phyloP scores from a whole-genome alignment of 345 rosid genomes.

The Gossypium turneri region DNA sequence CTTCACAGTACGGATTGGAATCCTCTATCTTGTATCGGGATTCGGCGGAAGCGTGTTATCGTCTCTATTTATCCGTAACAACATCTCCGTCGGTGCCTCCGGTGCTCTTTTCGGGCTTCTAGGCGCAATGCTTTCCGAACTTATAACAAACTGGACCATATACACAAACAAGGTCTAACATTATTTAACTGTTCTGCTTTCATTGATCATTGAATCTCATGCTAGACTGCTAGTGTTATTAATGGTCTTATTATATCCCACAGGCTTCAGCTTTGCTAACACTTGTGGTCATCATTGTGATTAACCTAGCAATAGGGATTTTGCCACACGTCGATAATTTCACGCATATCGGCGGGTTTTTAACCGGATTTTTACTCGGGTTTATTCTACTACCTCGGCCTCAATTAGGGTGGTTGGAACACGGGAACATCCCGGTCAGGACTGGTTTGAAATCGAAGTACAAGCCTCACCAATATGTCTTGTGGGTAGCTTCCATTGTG shows the following conservation, averaged over 20 bases:
- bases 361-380: conserved; percentile 83
- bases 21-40: conserved; percentile 63
- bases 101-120: conserved; percentile 97
- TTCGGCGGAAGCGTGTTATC: conserved; percentile 81
- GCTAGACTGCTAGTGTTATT: neutral
- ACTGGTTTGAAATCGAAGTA: conserved; percentile 53
- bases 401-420: conserved; percentile 65
- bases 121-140: conserved; percentile 93
- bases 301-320: conserved; percentile 76
- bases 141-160: conserved; percentile 82
- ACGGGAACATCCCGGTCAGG: conserved; percentile 38
- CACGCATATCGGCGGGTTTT: conserved; percentile 87
- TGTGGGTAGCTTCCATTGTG: conserved; percentile 50
- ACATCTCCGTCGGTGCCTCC: conserved; percentile 90
- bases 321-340: conserved; percentile 91
- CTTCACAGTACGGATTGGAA: conserved; percentile 62
- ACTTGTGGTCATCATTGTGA: conserved; percentile 55
- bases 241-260: neutral
- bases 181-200: neutral
- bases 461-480: conserved; percentile 64
- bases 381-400: conserved; percentile 82
- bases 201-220: neutral
- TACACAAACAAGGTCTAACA: conserved; percentile 68
- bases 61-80: conserved; percentile 46
- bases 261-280: conserved; percentile 86